A percentile compares a stretch with the other conserved stretches of the same genome.
Conservation (phyloP, 2,329 filamentous ascomycete genomes). For the Metarhizium album region DNA sequence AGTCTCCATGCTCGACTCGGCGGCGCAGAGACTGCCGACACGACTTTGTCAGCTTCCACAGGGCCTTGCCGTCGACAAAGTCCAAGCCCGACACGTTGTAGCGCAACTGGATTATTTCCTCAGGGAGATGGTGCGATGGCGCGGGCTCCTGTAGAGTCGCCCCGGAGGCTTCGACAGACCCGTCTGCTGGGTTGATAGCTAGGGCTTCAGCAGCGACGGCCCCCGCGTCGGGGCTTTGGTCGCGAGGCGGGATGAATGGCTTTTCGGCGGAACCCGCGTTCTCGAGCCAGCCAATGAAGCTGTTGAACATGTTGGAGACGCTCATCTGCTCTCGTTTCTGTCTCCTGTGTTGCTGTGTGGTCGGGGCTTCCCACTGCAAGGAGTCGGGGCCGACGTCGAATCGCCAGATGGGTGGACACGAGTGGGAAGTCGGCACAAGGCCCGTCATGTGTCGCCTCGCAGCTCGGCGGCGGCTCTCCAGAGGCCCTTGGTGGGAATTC, state of each 20-base stretch:
- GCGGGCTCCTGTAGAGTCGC: background rate
- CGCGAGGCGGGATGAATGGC: constrained; percentile 10
- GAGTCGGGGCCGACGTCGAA: constrained; percentile 33
- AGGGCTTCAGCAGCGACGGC: constrained; percentile 6
- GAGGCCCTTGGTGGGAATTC: constrained; percentile 38
- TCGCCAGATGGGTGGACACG: constrained; percentile 33
- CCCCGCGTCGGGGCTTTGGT: background rate
- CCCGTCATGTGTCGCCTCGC: constrained; percentile 45
- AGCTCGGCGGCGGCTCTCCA: constrained; percentile 42
- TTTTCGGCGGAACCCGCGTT: constrained; percentile 11
- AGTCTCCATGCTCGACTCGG: constrained; percentile 7
- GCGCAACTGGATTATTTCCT: constrained; percentile 10
- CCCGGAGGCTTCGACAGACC: background rate
- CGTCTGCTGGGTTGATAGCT: background rate
- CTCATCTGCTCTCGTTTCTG: constrained; percentile 12
- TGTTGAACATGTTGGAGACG: constrained; percentile 14
- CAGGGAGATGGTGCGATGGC: constrained; percentile 2
- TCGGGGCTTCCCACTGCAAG: constrained; percentile 44
- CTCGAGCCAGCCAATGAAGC: constrained; percentile 19
- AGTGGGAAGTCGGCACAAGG: constrained; percentile 28
- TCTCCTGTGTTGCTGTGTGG: constrained; percentile 16
- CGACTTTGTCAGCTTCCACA: constrained; percentile 4
- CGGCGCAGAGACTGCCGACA: constrained; percentile 9
- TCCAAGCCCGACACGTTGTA: constrained; percentile 6
- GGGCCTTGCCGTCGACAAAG: background rate